Percentiles rank a stretch among this genome's conserved stretches.
These are phyloP conservation scores for Rhynchosporium agropyri DNA, from an alignment of 2,329 filamentous ascomycete species.

Conservation along the genomic window DNA sequence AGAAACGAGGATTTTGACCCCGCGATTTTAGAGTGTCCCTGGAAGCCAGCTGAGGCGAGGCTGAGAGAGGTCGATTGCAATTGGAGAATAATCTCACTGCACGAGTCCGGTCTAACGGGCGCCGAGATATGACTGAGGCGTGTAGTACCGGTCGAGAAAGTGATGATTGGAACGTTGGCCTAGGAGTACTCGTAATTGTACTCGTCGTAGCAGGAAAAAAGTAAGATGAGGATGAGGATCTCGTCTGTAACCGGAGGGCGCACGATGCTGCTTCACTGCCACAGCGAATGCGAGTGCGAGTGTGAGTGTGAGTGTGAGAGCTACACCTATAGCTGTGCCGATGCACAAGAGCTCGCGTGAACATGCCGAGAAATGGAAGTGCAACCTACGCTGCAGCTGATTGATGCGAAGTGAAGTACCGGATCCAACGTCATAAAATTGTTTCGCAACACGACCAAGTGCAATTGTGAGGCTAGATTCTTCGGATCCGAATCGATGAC, in stretches of 20 bases:
- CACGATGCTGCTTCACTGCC: slow-evolving; percentile 1
- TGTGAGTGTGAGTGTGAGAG: not conserved
- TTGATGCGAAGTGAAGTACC: too few species aligned
- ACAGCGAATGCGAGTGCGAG: not conserved
- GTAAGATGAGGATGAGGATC: not conserved
- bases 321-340: slow-evolving; percentile 12
- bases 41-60: slow-evolving; percentile 21
- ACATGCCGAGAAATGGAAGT: slow-evolving; percentile 18
- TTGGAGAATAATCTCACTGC: slow-evolving; percentile 5
- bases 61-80: slow-evolving; percentile 16
- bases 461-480: too few species aligned
- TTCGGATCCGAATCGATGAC: not conserved
- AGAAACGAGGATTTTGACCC: slow-evolving; percentile 32
- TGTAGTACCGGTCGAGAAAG: slow-evolving; percentile 2
- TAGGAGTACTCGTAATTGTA: not conserved
- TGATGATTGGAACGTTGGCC: slow-evolving; percentile 8
- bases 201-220: slow-evolving; percentile 10
- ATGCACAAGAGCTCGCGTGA: slow-evolving; percentile 17
- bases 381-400: not conserved
- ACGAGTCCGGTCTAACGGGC: slow-evolving; percentile 19
- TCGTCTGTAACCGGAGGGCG: slow-evolving; percentile 12
- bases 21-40: slow-evolving; percentile 32
- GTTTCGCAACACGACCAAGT: too few species aligned
- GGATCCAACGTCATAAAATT: too few species aligned
- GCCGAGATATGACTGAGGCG: slow-evolving; percentile 20